A percentile compares a stretch with the other conserved stretches of the same genome.
These are phyloP conservation scores for Cladophialophora chaetospira DNA, from an alignment of 2,329 filamentous ascomycete species.

Conservation along the genomic window DNA sequence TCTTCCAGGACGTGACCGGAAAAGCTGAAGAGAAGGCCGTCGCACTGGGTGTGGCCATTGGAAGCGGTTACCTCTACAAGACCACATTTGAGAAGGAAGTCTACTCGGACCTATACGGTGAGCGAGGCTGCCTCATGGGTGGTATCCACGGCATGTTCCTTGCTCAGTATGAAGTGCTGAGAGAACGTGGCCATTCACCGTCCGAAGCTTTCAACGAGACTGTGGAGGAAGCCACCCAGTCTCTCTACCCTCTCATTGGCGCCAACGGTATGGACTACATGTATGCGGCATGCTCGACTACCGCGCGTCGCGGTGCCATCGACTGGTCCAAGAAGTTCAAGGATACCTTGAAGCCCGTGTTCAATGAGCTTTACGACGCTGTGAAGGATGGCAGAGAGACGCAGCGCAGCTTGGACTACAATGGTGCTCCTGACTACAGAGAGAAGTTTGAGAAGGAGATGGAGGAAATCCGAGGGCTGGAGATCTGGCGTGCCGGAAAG, in stretches of 20 bases:
- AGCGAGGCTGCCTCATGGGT: slow-evolving; percentile 99
- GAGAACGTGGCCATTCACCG: slow-evolving; percentile 95
- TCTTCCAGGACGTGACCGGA: slow-evolving; percentile 97
- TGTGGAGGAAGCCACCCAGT: slow-evolving; percentile 98
- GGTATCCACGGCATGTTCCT: slow-evolving; percentile 99
- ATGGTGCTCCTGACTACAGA: slow-evolving; percentile 92
- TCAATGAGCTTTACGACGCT: slow-evolving; percentile 94
- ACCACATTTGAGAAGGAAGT: slow-evolving; percentile 99
- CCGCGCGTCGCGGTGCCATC: slow-evolving; percentile 95
- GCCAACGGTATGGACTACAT: slow-evolving; percentile 99
- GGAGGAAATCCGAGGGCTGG: slow-evolving; percentile 94
- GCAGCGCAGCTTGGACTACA: slow-evolving; percentile 94
- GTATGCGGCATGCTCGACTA: slow-evolving; percentile 99
- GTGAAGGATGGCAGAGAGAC: slow-evolving; percentile 93
- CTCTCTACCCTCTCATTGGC: slow-evolving; percentile 95
- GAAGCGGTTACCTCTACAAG: slow-evolving; percentile 98
- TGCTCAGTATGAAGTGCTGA: slow-evolving; percentile 99
- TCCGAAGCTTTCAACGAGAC: slow-evolving; percentile 99
- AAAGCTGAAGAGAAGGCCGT: slow-evolving; percentile 98
- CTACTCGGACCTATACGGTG: slow-evolving; percentile 98
- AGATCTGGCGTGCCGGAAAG: slow-evolving; percentile 99
- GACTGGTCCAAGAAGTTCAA: slow-evolving; percentile 99
- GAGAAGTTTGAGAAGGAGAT: slow-evolving; percentile 98
- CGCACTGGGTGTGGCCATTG: slow-evolving; percentile 94
- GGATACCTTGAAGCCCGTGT: slow-evolving; percentile 96